These are phyloP conservation scores for Takashimella koratensis DNA, from an alignment of 1,284 basidiomycete species.

Conservation along the genomic window DNA sequence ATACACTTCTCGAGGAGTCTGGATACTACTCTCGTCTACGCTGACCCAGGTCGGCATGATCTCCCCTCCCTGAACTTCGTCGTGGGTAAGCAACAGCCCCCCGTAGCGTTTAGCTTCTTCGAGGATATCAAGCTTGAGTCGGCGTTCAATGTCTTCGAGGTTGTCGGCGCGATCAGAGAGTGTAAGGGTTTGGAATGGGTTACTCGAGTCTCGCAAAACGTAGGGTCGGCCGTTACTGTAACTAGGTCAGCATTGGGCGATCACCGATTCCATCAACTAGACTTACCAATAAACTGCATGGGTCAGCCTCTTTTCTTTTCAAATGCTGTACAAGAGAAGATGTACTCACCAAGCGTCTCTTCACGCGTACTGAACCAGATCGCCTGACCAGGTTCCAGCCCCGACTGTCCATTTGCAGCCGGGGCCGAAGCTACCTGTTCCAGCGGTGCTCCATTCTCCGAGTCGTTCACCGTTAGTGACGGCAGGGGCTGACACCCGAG, in stretches of 20 bases:
- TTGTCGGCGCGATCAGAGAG: constrained; percentile 91
- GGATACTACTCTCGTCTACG: constrained; percentile 77
- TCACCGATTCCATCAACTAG: background rate
- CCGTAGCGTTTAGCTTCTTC: constrained; percentile 81
- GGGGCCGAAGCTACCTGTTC: constrained; percentile 11
- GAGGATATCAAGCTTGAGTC: constrained; percentile 91
- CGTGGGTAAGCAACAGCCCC: constrained; percentile 85
- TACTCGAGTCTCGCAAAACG: constrained; percentile 86
- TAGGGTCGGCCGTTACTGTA: constrained; percentile 85
- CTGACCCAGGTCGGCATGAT: constrained; percentile 93
- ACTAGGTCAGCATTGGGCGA: constrained; percentile 57
- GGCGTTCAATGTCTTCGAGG: constrained; percentile 87
- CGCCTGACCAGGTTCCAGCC: constrained; percentile 33
- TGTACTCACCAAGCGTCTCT: constrained; percentile 47
- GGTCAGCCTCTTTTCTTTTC: constrained; percentile 9
- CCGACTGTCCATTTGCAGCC: background rate
- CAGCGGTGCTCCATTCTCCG: constrained; percentile 4
- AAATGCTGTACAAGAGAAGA: background rate
- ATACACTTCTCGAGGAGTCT: constrained; percentile 86
- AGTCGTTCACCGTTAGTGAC: constrained; percentile 1
- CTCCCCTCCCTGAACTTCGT: constrained; percentile 69
- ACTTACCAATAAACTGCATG: constrained; percentile 36
- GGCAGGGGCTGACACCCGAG: constrained; percentile 66
- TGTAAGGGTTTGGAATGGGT: constrained; percentile 74
- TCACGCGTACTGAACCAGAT: constrained; percentile 56